A percentile compares a stretch with the other conserved stretches of the same genome.
Evolutionary conservation across 306 rosid species (phyloP).

Genomic region (Fragaria ananassa): DNA sequence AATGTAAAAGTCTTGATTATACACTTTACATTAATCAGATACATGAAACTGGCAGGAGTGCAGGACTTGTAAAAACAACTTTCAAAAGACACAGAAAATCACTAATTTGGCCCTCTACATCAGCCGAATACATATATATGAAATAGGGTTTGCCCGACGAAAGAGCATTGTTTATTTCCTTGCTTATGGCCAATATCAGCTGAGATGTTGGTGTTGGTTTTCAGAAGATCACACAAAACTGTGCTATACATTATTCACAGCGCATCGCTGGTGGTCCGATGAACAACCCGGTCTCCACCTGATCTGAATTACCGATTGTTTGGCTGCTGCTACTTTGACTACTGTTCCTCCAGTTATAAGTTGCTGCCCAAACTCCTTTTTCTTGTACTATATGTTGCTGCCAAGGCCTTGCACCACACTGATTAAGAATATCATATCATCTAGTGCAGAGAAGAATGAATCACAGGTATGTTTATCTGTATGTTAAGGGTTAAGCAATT

Average conservation of each 20-base stretch:
- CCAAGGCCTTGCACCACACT: slow-evolving; percentile 11
- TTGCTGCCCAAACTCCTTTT: not conserved
- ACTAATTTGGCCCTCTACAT: not conserved
- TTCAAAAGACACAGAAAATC: not conserved
- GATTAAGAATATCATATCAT: not conserved
- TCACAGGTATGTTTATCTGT: not conserved
- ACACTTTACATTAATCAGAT: not conserved
- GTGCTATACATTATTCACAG: slow-evolving; percentile 13
- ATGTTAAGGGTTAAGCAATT: not conserved
- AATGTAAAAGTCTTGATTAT: not conserved
- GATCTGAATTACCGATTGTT: slow-evolving; percentile 15
- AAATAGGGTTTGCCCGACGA: not conserved
- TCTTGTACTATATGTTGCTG: slow-evolving; percentile 17
- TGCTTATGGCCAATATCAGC: not conserved
- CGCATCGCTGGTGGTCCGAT: slow-evolving; percentile 46
- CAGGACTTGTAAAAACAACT: not conserved
- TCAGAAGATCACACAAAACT: not conserved
- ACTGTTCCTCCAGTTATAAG: not conserved
- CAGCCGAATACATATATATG: not conserved
- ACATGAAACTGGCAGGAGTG: not conserved
- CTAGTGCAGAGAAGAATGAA: not conserved
- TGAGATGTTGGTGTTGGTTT: not conserved
- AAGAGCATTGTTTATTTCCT: not conserved
- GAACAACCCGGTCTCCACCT: slow-evolving; percentile 40
- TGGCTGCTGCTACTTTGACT: slow-evolving; percentile 18